Evolutionary conservation across 176 grass and related monocot species (phyloP), one percentile per base, ranked within the genome.

Genomic region (Elymus sibiricus): DNA sequence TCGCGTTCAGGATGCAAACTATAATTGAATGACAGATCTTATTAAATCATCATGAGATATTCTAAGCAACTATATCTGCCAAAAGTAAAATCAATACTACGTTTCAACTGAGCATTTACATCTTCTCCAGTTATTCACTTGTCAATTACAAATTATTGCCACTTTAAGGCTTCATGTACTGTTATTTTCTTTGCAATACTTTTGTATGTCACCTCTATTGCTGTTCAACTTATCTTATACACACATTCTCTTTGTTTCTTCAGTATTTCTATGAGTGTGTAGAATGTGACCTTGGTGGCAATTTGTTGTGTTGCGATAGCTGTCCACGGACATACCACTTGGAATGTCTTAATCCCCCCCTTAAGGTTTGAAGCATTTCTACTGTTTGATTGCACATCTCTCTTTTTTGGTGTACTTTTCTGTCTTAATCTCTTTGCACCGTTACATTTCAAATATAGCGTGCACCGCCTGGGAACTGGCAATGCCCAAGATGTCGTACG

Each of bases 261-360:
- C 90, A 99, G 97, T 92, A 94, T 84, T 99, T 96, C 87, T 99
- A 86, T 42, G 97, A 99, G 76, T 99, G 97, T 32, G 94, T 91
- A 80, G 90, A 83, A 87, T 99, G 97, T 67, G 92, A 99, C 89
- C 87, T 99, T 85, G 97, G 97, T 76, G 97, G 97, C 84, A 94
- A 88, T 91, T 91, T 99, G 76, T 85, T 99, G 11, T 99, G 97
- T 72, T 99, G 97, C 63, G 97, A 96, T 81, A 94, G 82, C 79
- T 99, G 97, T 85, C 97, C 97, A 39, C 79, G 83, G 26, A 94
- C 90, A 21, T 99, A 96, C 90, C 97, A 99, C 87, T 87, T 99
- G 90, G 94, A 96, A 66, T 99, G 97, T 77, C 90, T 99, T 51
- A 84, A 81, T 88, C 97, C 97, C 51, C 97, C 97, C 60, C 97